Evolutionary conservation across 805 yeast species (phyloP), one percentile per base, ranked within the genome.

Genomic region (Kazachstania africana): DNA sequence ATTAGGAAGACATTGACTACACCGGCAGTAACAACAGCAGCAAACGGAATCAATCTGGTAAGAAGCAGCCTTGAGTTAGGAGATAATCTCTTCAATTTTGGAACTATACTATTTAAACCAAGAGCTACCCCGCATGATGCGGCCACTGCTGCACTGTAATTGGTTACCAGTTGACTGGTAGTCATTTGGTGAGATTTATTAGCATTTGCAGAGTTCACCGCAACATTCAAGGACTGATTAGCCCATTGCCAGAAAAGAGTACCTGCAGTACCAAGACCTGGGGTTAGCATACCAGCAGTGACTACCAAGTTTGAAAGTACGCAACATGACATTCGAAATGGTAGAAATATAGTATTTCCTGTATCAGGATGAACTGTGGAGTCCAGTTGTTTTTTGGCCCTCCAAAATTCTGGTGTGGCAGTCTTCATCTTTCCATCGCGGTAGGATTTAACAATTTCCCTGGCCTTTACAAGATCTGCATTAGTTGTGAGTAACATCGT

Each of bases 1-100:
- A 91, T 91, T 37, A 93, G 68, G 48, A 83, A 84, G n/a, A 91
- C 95, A 45, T 91, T 91, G 24, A 85, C 94, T 21, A 91, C 66
- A 52, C 98, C 97, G 1, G 99, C 99, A 32, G 91, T 76, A 1
- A 87, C 96, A 22, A 91, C 99, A 2, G 99, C 99, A 0, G 97
- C 97, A 62, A 91, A 91, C 5, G 99, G 99, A 9, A 91, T 94
- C 35, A 91, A 66, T 43, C 99, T 76, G 26, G 87, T 78, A 34
- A 91, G 59, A 19, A 87, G 66, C 44, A 78, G 59, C 49, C 66
- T 75, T 2, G 96, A 73, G 36, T 63, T 63, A 2, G 94, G 75
- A n/a, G 70, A 55, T n/a, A 91, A 51, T 21, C 67, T 63, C 44
- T 70, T 79, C 48, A 91, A 63, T 40, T 78, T 70, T 13, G 97